These are phyloP conservation scores for Tympanopsis confertula DNA, from an alignment of 2,329 filamentous ascomycete genomes.

Conservation along the genomic window DNA sequence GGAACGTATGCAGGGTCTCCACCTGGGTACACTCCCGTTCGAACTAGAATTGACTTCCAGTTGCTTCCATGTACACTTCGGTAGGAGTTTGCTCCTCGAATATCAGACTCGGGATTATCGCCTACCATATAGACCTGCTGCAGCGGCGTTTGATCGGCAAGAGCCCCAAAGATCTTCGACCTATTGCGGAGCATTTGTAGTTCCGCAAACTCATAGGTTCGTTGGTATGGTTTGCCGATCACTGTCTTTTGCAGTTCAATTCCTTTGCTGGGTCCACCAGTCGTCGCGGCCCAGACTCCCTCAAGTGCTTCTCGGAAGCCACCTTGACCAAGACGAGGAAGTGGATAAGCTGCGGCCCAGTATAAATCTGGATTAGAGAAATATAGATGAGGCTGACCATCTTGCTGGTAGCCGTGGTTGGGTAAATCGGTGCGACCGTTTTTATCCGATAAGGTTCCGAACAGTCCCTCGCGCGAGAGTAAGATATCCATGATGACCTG, in stretches of 20 bases:
- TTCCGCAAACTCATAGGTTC: constrained; percentile 59
- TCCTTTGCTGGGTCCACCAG: constrained; percentile 18
- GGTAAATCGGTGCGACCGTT: constrained; percentile 31
- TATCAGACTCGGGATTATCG: constrained; percentile 57
- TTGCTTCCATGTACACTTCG: constrained; percentile 37
- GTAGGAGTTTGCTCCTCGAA: constrained; percentile 56
- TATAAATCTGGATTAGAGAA: constrained; percentile 62
- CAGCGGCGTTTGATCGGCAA: neutral
- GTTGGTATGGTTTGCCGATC: constrained; percentile 54
- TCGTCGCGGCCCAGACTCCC: constrained; percentile 45
- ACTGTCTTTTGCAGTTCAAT: constrained; percentile 36
- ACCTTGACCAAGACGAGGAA: constrained; percentile 59
- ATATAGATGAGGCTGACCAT: constrained; percentile 53
- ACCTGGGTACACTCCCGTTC: constrained; percentile 51
- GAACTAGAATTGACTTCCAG: constrained; percentile 57
- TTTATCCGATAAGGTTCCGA: constrained; percentile 49
- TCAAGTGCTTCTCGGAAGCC: constrained; percentile 54
- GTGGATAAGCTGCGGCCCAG: constrained; percentile 56
- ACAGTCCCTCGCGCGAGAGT: constrained; percentile 33
- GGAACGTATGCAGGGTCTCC: constrained; percentile 38
- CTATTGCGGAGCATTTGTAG: constrained; percentile 27
- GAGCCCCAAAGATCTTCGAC: constrained; percentile 9
- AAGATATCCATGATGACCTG: constrained; percentile 18
- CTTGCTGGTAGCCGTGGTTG: constrained; percentile 29
- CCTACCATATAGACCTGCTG: constrained; percentile 65